A percentile compares a stretch with the other conserved stretches of the same genome.
Evolutionary conservation across 208 protist species (phyloP).

Genomic region (Lotmaria passim): DNA sequence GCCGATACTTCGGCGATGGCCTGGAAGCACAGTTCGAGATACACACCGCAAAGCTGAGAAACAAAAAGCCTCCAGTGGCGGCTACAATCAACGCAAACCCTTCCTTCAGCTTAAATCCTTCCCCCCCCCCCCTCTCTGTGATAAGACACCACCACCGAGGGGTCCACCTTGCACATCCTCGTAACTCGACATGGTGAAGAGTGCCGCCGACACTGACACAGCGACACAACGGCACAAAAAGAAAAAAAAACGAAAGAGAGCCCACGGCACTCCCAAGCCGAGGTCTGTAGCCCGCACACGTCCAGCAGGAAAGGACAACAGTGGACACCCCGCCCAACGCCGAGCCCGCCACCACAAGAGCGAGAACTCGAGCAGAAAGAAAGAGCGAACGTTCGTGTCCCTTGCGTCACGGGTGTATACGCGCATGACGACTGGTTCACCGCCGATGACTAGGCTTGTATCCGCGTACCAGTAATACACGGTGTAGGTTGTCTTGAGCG

Average conservation of each 20-base stretch:
- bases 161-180: conserved; percentile 4
- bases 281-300: background rate
- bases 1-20: background rate
- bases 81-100: conserved; percentile 8
- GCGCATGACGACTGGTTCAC: background rate
- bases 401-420: background rate
- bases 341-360: background rate
- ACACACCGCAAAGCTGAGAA: background rate
- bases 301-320: background rate
- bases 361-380: conserved; percentile 4
- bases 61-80: background rate
- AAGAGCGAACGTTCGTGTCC: background rate
- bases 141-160: background rate
- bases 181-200: conserved; percentile 8
- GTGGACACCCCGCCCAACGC: background rate
- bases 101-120: background rate
- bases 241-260: background rate
- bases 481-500: background rate
- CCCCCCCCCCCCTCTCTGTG: no score
- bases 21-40: background rate
- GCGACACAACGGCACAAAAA: conserved; percentile 9
- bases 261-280: background rate
- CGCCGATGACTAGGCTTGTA: conserved; percentile 1
- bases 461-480: conserved; percentile 11
- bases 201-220: conserved; percentile 6